Evolutionary conservation across 148 eudicot species (phyloP).

Genomic region (Nepenthes gracilis): DNA sequence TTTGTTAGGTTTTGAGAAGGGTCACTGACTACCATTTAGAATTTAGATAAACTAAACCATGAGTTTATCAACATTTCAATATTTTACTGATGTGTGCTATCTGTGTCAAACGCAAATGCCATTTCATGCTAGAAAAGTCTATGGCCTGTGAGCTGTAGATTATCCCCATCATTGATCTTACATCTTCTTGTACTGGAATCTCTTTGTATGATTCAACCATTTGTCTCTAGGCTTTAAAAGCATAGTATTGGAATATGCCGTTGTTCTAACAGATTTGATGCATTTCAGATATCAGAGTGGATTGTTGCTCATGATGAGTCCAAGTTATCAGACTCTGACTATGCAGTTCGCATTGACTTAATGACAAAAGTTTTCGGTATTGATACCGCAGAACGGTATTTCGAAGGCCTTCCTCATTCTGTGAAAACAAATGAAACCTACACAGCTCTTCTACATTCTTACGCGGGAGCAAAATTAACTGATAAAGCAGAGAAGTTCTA

Average conservation of each 20-base stretch:
- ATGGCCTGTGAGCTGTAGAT: too few relatives aligned
- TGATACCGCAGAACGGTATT: slow-evolving; percentile 89
- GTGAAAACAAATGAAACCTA: slow-evolving; percentile 78
- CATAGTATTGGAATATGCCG: not conserved
- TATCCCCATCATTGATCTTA: too few relatives aligned
- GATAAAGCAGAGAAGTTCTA: slow-evolving; percentile 74
- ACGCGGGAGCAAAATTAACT: slow-evolving; percentile 49
- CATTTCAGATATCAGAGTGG: slow-evolving; percentile 87
- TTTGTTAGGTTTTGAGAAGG: too few relatives aligned
- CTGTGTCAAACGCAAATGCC: too few relatives aligned
- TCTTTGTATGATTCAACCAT: not conserved
- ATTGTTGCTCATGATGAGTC: slow-evolving; percentile 62
- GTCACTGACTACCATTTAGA: too few relatives aligned
- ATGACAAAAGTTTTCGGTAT: slow-evolving; percentile 91
- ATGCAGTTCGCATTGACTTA: slow-evolving; percentile 73
- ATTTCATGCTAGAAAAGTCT: too few relatives aligned
- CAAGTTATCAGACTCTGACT: slow-evolving; percentile 64
- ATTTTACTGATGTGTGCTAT: too few relatives aligned
- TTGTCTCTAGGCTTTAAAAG: not conserved
- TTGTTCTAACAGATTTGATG: not conserved
- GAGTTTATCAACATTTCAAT: too few relatives aligned
- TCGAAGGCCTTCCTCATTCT: slow-evolving; percentile 53
- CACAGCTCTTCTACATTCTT: slow-evolving; percentile 86
- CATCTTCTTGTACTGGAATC: too few relatives aligned
- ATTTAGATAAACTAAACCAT: too few relatives aligned